Evolutionary conservation across 2,329 filamentous ascomycete genomes (phyloP), one percentile per base, ranked within the genome.

Genomic region (Magnaporthales sp.): DNA sequence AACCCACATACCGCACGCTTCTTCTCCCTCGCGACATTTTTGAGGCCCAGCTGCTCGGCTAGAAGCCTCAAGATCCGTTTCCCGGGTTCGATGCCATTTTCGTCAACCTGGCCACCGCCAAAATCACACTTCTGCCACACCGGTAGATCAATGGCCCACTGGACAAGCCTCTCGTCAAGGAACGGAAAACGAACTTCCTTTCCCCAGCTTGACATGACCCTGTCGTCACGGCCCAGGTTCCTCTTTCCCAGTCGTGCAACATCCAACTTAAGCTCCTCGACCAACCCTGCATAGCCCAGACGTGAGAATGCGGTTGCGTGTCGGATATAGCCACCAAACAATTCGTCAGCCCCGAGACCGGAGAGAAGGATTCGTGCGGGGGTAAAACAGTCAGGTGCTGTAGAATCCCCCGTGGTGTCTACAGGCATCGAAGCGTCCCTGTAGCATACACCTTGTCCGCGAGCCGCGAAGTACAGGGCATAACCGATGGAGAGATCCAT

Each of bases 401-500:
- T 19, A 10, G 26, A n/a, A n/a, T n/a, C n/a, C n/a, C 15, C 26
- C 24, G 26, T 67, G 5, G 15, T n/a, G 9, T n/a, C 11, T 68
- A 70, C 24, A 68, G 69, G 38, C 64, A 62, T 38, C 69, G 68
- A 60, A 70, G 68, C 70, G 72, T 73, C 2, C 66, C 78, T 78
- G 54, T 82, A 79, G 56, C 56, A 60, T 22, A 75, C 70, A 0
- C 89, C 92, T 64, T 79, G 76, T 0, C 93, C 94, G 54, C 92
- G 86, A 0, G 94, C 89, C 6, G 95, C 93, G 79, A 99, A 99
- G 76, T 97, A 98, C n/a, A 99, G 82, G 0, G 95, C 95, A 71
- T 86, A 90, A 0, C 91, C 91, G 72, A 99, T 99, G 3, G 95
- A 99, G 0, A 99, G 82, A 73, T 99, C 95, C 95, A 99, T 99